Conservation (phyloP, 108 stramenopile genomes). For the Cyclostephanos tholiformis region DNA sequence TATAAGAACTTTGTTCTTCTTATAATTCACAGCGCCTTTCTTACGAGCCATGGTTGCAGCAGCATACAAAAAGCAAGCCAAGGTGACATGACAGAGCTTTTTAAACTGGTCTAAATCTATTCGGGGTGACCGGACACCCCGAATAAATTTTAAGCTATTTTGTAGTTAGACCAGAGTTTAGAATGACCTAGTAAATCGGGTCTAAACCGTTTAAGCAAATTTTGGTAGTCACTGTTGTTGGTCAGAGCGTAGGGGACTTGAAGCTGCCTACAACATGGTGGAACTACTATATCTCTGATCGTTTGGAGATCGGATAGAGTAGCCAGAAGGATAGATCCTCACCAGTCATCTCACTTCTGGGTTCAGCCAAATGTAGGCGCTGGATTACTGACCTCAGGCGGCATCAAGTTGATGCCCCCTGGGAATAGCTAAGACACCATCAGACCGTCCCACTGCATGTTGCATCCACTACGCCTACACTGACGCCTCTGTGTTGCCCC, state of each 20-base stretch:
- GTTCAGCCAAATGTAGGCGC: background rate
- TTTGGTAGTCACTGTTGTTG: constrained; percentile 2
- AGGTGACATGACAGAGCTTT: no score
- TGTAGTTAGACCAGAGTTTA: no score
- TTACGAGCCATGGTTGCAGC: no score
- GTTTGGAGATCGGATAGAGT: background rate
- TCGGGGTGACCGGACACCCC: no score
- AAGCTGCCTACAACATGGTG: background rate
- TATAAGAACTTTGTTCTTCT: no score
- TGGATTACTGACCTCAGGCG: background rate
- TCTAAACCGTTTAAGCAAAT: no score
- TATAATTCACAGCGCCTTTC: no score
- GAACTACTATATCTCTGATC: no score
- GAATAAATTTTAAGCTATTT: no score
- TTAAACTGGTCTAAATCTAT: no score
- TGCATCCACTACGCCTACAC: background rate
- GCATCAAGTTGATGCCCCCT: background rate
- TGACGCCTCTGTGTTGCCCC: background rate
- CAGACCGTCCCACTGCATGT: background rate
- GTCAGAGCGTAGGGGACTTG: constrained; percentile 6
- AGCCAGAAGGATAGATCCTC: background rate
- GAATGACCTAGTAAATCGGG: no score
- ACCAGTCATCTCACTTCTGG: background rate
- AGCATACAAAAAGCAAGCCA: no score
- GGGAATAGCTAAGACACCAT: background rate